phyloP scores from a whole-genome alignment of 2,329 filamentous ascomycete species.

The Diaporthe caulivora region DNA sequence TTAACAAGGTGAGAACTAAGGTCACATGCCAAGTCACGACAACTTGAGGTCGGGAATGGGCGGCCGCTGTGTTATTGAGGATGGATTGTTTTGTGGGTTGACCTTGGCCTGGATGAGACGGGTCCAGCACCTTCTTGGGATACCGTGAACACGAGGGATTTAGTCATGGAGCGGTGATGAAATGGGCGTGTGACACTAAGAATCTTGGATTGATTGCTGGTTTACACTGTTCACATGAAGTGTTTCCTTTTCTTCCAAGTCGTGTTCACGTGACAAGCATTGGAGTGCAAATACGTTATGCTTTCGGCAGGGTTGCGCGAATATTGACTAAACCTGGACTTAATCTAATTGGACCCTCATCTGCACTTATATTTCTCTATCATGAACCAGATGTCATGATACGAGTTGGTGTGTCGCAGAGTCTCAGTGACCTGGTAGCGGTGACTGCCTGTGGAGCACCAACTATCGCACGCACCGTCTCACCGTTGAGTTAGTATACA shows the following conservation, averaged over 20 bases:
- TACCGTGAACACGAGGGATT: not conserved
- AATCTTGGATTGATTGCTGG: not conserved
- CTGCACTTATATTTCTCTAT: too few species aligned
- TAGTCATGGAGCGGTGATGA: too few species aligned
- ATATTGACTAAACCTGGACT: not conserved
- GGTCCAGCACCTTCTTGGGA: not conserved
- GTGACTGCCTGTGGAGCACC: too few species aligned
- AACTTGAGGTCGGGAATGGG: not conserved
- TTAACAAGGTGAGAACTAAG: not conserved
- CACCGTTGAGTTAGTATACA: too few species aligned
- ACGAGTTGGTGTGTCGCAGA: too few species aligned
- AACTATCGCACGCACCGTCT: too few species aligned
- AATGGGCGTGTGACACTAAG: too few species aligned
- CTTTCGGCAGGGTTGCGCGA: not conserved
- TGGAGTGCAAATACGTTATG: not conserved
- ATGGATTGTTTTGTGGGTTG: too few species aligned
- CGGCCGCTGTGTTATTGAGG: not conserved
- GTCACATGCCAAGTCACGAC: not conserved
- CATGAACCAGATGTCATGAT: too few species aligned
- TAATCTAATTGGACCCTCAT: not conserved
- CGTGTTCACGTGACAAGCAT: not conserved
- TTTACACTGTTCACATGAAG: not conserved
- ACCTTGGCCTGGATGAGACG: fast-evolving
- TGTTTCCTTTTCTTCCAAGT: too few species aligned
- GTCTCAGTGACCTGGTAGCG: too few species aligned